Conservation (phyloP, 2,329 filamentous ascomycete species). For the Capronia coronata region DNA sequence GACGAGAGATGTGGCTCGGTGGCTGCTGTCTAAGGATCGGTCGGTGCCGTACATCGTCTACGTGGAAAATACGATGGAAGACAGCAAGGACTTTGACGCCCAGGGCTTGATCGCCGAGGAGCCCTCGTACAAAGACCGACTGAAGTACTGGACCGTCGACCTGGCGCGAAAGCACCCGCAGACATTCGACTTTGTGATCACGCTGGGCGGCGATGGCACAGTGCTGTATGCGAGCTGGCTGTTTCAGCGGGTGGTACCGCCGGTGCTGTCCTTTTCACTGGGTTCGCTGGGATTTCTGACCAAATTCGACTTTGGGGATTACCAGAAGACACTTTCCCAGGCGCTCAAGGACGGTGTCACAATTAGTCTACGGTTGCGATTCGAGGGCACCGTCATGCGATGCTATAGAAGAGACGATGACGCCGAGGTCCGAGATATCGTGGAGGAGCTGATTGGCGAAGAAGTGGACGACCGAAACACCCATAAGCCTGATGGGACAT, state of each 20-base stretch:
- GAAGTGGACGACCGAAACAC: slow-evolving; percentile 78
- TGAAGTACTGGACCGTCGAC: slow-evolving; percentile 77
- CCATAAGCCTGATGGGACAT: slow-evolving; percentile 74
- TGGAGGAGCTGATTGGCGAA: slow-evolving; percentile 84
- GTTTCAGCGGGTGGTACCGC: slow-evolving; percentile 90
- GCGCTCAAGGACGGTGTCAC: slow-evolving; percentile 79
- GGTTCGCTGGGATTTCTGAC: slow-evolving; percentile 95
- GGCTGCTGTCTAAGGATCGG: slow-evolving; percentile 69
- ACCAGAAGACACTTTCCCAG: slow-evolving; percentile 59
- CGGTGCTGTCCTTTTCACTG: slow-evolving; percentile 82
- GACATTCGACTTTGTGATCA: slow-evolving; percentile 87
- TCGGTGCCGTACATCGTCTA: slow-evolving; percentile 67
- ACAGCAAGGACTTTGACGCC: slow-evolving; percentile 67
- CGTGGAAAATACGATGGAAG: slow-evolving; percentile 68
- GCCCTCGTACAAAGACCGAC: slow-evolving; percentile 48
- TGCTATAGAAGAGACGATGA: slow-evolving; percentile 45
- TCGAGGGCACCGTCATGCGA: slow-evolving; percentile 91
- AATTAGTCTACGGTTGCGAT: slow-evolving; percentile 77
- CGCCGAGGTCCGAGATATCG: slow-evolving; percentile 56
- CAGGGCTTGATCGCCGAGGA: slow-evolving; percentile 61
- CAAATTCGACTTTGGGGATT: slow-evolving; percentile 85
- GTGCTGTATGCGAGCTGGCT: slow-evolving; percentile 95
- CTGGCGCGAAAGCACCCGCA: slow-evolving; percentile 74
- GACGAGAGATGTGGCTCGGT: slow-evolving; percentile 68
- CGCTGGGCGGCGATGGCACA: slow-evolving; percentile 87